Conservation (phyloP, 768 basidiomycete genomes). For the Auricularia auricula-judae region DNA sequence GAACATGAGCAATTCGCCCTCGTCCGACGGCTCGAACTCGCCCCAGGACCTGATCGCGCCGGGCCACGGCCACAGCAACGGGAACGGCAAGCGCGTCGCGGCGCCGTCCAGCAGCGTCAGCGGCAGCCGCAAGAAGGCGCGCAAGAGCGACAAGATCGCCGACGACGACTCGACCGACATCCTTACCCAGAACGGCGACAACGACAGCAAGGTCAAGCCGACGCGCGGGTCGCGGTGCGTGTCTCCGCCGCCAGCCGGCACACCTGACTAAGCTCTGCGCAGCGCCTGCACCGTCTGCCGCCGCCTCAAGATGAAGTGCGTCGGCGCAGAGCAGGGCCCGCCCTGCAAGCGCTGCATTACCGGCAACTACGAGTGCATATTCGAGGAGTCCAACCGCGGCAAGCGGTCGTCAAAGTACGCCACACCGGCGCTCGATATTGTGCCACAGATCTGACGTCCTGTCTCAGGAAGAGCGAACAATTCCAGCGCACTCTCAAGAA, state of each 20-base stretch:
- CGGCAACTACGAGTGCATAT: slow-evolving; percentile 84
- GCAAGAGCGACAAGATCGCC: slow-evolving; percentile 40
- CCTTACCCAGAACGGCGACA: slow-evolving; percentile 44
- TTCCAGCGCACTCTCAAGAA: slow-evolving; percentile 73
- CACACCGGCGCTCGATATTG: background rate
- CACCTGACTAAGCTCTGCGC: slow-evolving; percentile 8
- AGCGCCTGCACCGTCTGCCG: slow-evolving; percentile 90
- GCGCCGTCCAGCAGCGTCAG: slow-evolving; percentile 30
- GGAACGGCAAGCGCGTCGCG: slow-evolving; percentile 58
- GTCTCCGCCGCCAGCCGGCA: background rate
- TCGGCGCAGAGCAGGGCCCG: slow-evolving; percentile 77
- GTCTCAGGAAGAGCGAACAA: slow-evolving; percentile 66
- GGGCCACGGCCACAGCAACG: slow-evolving; percentile 22
- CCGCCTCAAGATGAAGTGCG: slow-evolving; percentile 88
- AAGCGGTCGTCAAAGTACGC: slow-evolving; percentile 76
- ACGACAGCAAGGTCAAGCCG: slow-evolving; percentile 66
- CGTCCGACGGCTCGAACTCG: slow-evolving; percentile 68
- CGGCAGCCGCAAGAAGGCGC: slow-evolving; percentile 46
- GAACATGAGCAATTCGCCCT: slow-evolving; percentile 58
- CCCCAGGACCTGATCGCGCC: slow-evolving; percentile 35
- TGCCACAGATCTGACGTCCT: background rate
- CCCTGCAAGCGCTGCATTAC: slow-evolving; percentile 80
- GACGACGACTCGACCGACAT: slow-evolving; percentile 22
- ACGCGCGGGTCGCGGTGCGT: slow-evolving; percentile 75
- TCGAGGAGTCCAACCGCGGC: slow-evolving; percentile 94